phyloP scores from a whole-genome alignment of 2,329 filamentous ascomycete genomes.

The Aspergillus melleus region DNA sequence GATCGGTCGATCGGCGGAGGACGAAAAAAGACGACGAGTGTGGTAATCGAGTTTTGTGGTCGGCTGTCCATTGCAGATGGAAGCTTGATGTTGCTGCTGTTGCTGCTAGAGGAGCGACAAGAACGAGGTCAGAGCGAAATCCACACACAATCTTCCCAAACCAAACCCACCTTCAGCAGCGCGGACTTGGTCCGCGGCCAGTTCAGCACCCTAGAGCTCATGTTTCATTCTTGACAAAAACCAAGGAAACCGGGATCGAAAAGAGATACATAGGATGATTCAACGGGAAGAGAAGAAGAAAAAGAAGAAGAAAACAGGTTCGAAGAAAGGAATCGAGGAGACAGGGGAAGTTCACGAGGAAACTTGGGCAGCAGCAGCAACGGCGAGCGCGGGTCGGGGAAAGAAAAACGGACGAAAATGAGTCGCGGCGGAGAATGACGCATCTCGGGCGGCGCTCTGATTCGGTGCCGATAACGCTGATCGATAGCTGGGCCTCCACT shows the following conservation, averaged over 20 bases:
- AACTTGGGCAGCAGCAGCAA: conserved; percentile 4
- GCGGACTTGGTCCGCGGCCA: conserved; percentile 32
- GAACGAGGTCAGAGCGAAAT: neutral
- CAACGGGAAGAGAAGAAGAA: conserved; percentile 1
- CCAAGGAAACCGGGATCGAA: conserved; percentile 6
- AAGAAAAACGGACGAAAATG: conserved; percentile 14
- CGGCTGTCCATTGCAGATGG: conserved; percentile 13
- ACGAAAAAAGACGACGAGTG: conserved; percentile 17
- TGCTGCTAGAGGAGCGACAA: neutral
- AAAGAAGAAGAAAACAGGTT: conserved; percentile 1
- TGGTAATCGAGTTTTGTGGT: neutral
- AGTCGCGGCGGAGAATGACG: conserved; percentile 23
- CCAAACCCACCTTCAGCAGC: conserved; percentile 28
- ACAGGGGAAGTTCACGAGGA: conserved; percentile 1
- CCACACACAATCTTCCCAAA: neutral
- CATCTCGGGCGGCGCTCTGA: conserved; percentile 9
- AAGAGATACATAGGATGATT: conserved; percentile 17
- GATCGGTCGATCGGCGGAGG: conserved; percentile 18
- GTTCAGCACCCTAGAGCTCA: conserved; percentile 36
- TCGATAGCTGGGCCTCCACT: neutral
- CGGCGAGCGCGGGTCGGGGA: conserved; percentile 5
- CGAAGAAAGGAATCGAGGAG: neutral
- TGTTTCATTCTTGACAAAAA: conserved; percentile 26
- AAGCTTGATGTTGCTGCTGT: conserved; percentile 19
- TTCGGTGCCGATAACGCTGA: conserved; percentile 10